Conservation (phyloP, 345 rosid genomes). For the Dipteronia sinensis region DNA sequence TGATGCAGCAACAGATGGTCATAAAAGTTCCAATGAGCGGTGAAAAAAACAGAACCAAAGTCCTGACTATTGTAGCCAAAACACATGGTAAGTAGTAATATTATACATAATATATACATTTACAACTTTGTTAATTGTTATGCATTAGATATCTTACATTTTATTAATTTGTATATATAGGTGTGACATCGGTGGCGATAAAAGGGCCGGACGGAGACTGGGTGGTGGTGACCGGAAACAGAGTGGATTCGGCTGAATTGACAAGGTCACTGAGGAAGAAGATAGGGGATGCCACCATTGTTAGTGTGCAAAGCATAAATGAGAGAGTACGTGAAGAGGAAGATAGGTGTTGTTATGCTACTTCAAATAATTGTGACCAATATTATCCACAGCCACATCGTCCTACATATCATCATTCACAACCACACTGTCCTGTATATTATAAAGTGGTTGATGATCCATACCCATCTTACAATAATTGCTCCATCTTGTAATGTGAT, state of each 20-base stretch:
- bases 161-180: neutral
- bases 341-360: neutral
- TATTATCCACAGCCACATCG: neutral
- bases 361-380: neutral
- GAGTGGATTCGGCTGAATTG: slow-evolving; percentile 19
- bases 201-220: slow-evolving; percentile 7
- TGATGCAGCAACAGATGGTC: slow-evolving; percentile 32
- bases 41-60: slow-evolving; percentile 27
- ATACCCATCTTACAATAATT: neutral
- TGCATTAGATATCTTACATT: neutral
- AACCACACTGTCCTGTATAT: neutral
- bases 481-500: neutral
- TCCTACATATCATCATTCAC: neutral
- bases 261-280: neutral
- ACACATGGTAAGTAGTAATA: neutral
- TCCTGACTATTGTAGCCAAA: slow-evolving; percentile 29
- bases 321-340: neutral
- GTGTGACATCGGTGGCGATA: neutral
- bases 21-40: slow-evolving; percentile 26
- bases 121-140: neutral
- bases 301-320: slow-evolving; percentile 15
- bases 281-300: neutral
- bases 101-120: too few relatives aligned
- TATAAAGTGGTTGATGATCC: neutral
- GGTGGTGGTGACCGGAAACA: slow-evolving; percentile 9